Evolutionary conservation across 1,284 basidiomycete genomes (phyloP).

Genomic region (Cryptococcus amylolentus): DNA sequence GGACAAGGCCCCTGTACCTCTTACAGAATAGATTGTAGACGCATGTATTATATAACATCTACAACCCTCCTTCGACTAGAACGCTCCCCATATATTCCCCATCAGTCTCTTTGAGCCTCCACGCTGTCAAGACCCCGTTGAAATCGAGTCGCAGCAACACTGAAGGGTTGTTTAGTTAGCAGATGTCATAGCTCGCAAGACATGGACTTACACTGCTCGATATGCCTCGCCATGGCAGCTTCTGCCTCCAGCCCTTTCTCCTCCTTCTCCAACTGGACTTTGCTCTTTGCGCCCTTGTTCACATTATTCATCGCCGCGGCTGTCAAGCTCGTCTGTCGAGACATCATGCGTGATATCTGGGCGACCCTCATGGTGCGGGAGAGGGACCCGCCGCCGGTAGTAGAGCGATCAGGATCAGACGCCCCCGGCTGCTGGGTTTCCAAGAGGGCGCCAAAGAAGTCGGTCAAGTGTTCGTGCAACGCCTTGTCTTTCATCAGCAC

Average conservation of each 20-base stretch:
- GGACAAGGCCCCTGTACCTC: conserved; percentile 24
- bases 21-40: conserved; percentile 9
- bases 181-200: background rate
- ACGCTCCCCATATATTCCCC: conserved; percentile 13
- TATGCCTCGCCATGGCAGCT: conserved; percentile 65
- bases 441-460: conserved; percentile 64
- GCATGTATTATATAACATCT: conserved; percentile 2
- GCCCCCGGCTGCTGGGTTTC: conserved; percentile 59
- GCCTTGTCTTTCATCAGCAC: conserved; percentile 53
- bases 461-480: conserved; percentile 70
- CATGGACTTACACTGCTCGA: conserved; percentile 59
- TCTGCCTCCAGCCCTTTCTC: conserved; percentile 53
- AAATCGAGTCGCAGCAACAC: conserved; percentile 78
- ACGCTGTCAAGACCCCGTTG: conserved; percentile 70
- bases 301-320: background rate
- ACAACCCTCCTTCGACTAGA: conserved; percentile 28
- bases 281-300: background rate
- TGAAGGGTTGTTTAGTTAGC: conserved; percentile 1
- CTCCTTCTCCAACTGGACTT: conserved; percentile 30
- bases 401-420: conserved; percentile 23
- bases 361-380: conserved; percentile 19
- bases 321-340: conserved; percentile 20
- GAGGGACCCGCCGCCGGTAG: conserved; percentile 17
- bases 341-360: conserved; percentile 25
- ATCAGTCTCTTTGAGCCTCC: conserved; percentile 32